Evolutionary conservation across 2,329 filamentous ascomycete genomes (phyloP).

Genomic region (Alternaria solani): DNA sequence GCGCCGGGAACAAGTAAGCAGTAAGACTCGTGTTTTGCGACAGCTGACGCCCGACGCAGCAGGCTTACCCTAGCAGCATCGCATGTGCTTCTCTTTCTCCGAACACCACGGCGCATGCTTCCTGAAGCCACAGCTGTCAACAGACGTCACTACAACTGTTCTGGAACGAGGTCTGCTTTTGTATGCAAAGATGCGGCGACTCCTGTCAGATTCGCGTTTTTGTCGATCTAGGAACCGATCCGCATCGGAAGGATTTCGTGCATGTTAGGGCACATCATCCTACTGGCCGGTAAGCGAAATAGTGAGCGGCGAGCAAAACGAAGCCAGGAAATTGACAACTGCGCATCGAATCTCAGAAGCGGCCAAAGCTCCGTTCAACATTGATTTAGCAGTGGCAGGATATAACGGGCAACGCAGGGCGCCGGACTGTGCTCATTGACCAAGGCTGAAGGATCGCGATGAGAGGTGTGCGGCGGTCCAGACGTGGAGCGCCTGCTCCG

Average conservation of each 20-base stretch:
- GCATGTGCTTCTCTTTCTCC: background rate
- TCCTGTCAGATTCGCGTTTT: background rate
- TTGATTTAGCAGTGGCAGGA: constrained; percentile 5
- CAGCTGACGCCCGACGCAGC: background rate
- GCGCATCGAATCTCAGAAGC: constrained; percentile 18
- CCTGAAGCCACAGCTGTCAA: background rate
- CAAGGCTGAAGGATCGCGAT: constrained; percentile 1
- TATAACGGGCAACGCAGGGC: background rate
- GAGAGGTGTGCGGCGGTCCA: background rate
- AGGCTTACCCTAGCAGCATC: background rate
- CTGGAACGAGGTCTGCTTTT: background rate
- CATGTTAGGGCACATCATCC: constrained; percentile 14
- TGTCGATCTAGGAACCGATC: constrained; percentile 18
- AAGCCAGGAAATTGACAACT: constrained; percentile 22
- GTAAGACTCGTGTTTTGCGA: constrained; percentile 3
- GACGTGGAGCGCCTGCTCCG: constrained; percentile 14
- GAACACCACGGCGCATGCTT: background rate
- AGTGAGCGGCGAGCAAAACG: constrained; percentile 19
- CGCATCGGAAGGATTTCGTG: constrained; percentile 17
- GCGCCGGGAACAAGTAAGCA: background rate
- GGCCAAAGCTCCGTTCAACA: constrained; percentile 4
- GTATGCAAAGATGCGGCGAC: background rate
- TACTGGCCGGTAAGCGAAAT: constrained; percentile 29
- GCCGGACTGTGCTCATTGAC: constrained; percentile 9
- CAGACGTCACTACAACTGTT: background rate